Evolutionary conservation across 1,284 basidiomycete genomes (phyloP).

Genomic region (Microbotryomycetes sp.): DNA sequence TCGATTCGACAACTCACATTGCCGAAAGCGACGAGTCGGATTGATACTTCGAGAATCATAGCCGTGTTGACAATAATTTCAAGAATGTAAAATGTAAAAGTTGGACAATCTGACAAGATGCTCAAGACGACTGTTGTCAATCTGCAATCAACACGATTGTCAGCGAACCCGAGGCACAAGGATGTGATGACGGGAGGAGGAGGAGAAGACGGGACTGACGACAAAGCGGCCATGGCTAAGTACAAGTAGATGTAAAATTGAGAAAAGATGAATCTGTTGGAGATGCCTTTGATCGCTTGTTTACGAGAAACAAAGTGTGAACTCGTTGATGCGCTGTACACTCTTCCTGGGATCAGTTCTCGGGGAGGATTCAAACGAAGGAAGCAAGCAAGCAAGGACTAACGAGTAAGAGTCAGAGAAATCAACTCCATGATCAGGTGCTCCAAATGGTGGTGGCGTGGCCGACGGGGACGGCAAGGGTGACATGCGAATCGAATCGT

Average conservation of each 20-base stretch:
- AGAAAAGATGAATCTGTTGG: slow-evolving; percentile 78
- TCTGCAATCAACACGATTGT: slow-evolving; percentile 1
- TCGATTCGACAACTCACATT: slow-evolving; percentile 52
- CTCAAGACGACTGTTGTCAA: slow-evolving; percentile 84
- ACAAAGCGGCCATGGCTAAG: slow-evolving; percentile 78
- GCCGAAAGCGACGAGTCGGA: slow-evolving; percentile 83
- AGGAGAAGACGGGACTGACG: slow-evolving; percentile 38
- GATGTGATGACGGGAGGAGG: no score
- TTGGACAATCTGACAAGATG: slow-evolving; percentile 50
- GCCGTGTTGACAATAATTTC: slow-evolving; percentile 83
- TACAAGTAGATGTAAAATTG: slow-evolving; percentile 57
- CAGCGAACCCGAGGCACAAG: no score
- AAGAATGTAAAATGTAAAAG: slow-evolving; percentile 70
- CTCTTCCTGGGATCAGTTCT: no score
- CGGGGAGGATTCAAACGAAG: background rate
- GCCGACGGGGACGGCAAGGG: background rate
- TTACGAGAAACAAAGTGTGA: slow-evolving; percentile 53
- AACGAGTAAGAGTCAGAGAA: background rate
- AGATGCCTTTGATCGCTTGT: slow-evolving; percentile 70
- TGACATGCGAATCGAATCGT: background rate
- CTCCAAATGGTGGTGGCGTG: slow-evolving; percentile 1
- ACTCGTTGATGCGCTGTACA: background rate
- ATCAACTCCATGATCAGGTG: background rate
- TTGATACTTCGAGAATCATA: slow-evolving; percentile 85
- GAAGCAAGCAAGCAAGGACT: background rate